Evolutionary conservation across 305 asterid species (phyloP).

Genomic region (Stenogyne calaminthoides): DNA sequence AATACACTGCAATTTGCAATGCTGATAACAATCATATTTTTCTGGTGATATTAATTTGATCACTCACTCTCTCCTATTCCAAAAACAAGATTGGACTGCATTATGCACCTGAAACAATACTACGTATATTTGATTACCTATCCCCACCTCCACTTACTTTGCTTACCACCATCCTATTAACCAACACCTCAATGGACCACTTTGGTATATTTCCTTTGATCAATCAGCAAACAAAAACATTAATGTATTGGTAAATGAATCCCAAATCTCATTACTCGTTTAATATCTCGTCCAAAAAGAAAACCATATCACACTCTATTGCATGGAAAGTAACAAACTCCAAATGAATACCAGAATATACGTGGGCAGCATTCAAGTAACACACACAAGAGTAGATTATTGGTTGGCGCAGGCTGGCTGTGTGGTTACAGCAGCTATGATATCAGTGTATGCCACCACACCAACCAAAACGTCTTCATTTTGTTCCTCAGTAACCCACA

Average conservation of each 20-base stretch:
- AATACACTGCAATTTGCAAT: neutral
- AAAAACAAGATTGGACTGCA: neutral
- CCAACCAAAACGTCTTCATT: conserved; percentile 76
- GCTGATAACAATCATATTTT: neutral
- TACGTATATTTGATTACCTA: neutral
- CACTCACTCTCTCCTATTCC: neutral
- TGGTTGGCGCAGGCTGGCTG: conserved; percentile 49
- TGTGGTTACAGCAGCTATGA: conserved; percentile 73
- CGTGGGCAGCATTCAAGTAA: too few species aligned
- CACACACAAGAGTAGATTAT: too few species aligned
- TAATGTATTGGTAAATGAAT: neutral
- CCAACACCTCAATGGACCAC: too few species aligned
- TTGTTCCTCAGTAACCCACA: conserved; percentile 93
- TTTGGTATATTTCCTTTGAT: too few species aligned
- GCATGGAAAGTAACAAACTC: neutral
- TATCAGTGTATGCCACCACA: conserved; percentile 83
- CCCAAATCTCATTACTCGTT: neutral
- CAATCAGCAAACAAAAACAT: too few species aligned
- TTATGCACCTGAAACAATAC: too few species aligned
- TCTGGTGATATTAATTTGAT: neutral
- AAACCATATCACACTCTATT: neutral
- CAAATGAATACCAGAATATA: neutral
- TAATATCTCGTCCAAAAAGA: conserved; percentile 3
- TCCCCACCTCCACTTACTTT: neutral
- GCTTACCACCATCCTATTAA: too few species aligned